A percentile compares a stretch with the other conserved stretches of the same genome.
These are phyloP conservation scores for Microbotryomycetes sp. DNA, from an alignment of 1,284 basidiomycete species.

Conservation along the genomic window DNA sequence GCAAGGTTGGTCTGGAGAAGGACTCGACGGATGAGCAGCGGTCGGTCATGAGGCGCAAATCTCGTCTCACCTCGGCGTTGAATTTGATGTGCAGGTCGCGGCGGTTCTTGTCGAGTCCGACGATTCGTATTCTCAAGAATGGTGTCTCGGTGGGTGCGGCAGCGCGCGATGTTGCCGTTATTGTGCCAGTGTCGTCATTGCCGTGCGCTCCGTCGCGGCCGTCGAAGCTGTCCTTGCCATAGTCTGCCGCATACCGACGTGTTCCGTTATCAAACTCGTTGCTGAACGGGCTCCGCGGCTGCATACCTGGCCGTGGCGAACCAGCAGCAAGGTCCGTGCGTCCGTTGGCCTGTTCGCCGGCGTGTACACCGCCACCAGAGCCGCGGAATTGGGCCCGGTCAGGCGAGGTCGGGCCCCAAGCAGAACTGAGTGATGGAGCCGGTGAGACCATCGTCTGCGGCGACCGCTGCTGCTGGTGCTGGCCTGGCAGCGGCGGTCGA, in stretches of 20 bases:
- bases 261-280: neutral
- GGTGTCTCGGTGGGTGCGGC: constrained; percentile 33
- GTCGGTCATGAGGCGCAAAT: neutral
- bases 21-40: neutral
- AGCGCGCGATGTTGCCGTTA: neutral
- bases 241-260: neutral
- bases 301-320: neutral
- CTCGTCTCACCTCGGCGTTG: constrained; percentile 70
- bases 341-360: too few relatives aligned
- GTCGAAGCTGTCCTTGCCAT: neutral
- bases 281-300: neutral
- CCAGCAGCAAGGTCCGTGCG: too few relatives aligned
- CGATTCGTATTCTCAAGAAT: constrained; percentile 77
- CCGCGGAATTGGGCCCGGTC: too few relatives aligned
- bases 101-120: constrained; percentile 81
- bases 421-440: neutral
- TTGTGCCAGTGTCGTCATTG: neutral
- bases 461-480: neutral
- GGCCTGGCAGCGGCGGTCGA: neutral
- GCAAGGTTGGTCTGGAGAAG: constrained; percentile 74
- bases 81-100: constrained; percentile 84
- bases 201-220: too few relatives aligned
- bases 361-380: too few relatives aligned
- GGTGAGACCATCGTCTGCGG: too few relatives aligned
- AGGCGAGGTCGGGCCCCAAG: neutral